phyloP scores from a whole-genome alignment of 768 basidiomycete species.

The Pisolithus marmoratus region DNA sequence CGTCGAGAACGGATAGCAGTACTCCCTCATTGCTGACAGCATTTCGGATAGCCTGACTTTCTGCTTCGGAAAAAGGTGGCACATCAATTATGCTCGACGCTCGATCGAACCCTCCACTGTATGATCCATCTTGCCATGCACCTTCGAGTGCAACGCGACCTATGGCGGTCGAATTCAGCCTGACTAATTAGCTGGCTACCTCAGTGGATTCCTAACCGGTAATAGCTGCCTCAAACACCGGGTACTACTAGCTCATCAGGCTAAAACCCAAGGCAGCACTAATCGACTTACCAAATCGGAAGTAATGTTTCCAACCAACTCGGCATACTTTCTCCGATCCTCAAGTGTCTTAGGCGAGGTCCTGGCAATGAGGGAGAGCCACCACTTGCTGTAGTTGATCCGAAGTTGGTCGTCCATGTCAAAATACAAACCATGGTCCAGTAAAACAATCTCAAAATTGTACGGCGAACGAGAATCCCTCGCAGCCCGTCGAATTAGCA shows the following conservation, averaged over 20 bases:
- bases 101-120: conserved; percentile 41
- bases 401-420: conserved; percentile 78
- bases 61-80: conserved; percentile 62
- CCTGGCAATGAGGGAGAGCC: conserved; percentile 80
- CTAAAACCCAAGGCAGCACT: not conserved
- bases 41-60: conserved; percentile 75
- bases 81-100: conserved; percentile 76
- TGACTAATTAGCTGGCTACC: not conserved
- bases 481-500: conserved; percentile 79
- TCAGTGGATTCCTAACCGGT: conserved; percentile 45
- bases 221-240: conserved; percentile 91
- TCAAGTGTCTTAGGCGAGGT: conserved; percentile 58
- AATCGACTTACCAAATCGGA: conserved; percentile 63
- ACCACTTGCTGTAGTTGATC: conserved; percentile 80
- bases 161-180: conserved; percentile 2
- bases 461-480: conserved; percentile 65
- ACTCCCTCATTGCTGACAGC: conserved; percentile 80
- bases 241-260: conserved; percentile 53
- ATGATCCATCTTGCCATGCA: conserved; percentile 39
- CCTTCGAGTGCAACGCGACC: conserved; percentile 71
- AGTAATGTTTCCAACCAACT: conserved; percentile 85
- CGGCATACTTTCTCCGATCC: conserved; percentile 81
- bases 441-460: conserved; percentile 92
- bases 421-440: conserved; percentile 95
- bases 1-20: conserved; percentile 78